Conservation (phyloP, 306 rosid species). For the Quercus mongolica region DNA sequence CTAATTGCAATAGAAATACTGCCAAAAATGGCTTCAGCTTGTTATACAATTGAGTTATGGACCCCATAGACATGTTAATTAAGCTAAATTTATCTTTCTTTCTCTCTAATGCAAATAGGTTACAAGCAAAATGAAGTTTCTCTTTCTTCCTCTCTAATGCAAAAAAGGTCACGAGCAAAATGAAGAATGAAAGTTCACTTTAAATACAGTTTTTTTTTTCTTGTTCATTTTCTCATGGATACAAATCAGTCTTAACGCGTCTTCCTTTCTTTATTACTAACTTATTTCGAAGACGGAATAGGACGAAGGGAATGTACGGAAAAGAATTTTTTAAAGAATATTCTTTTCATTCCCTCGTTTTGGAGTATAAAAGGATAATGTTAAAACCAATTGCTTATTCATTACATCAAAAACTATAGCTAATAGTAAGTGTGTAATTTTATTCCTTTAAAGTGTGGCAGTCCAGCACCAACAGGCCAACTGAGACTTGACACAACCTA, state of each 20-base stretch:
- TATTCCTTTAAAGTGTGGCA: no score
- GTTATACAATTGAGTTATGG: not conserved
- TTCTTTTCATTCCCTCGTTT: no score
- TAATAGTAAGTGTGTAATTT: no score
- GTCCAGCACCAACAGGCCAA: no score
- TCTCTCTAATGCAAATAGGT: no score
- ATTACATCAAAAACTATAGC: no score
- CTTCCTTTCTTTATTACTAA: not conserved
- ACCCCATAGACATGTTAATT: constrained; percentile 9
- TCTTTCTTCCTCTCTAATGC: not conserved
- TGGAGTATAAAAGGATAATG: no score
- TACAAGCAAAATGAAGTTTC: not conserved
- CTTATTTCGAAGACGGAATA: no score
- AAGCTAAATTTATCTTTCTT: not conserved
- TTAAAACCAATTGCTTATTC: no score
- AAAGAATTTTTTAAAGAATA: no score
- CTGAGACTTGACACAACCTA: no score
- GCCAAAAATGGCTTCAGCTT: constrained; percentile 33
- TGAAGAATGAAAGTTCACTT: not conserved
- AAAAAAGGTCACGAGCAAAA: not conserved
- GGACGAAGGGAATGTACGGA: no score
- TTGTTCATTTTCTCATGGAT: not conserved
- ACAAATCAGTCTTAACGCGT: not conserved
- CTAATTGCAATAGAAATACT: constrained; percentile 42
- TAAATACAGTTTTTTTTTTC: not conserved